Evolutionary conservation across 768 basidiomycete genomes (phyloP).

Genomic region (Suillus decipiens): DNA sequence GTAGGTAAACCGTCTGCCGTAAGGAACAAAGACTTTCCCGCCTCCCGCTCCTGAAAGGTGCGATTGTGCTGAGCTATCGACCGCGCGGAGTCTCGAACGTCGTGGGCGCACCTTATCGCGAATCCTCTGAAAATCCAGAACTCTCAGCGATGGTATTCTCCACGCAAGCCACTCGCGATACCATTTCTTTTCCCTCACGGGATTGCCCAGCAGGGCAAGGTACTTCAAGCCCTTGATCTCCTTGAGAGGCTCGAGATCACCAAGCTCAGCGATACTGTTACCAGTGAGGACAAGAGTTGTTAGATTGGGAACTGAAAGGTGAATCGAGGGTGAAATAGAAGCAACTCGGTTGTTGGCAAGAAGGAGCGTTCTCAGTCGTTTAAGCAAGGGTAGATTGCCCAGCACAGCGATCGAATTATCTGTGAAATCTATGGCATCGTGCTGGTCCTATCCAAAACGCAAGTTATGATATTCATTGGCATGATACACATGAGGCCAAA

Average conservation of each 20-base stretch:
- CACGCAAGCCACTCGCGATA: slow-evolving; percentile 96
- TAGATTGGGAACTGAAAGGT: slow-evolving; percentile 83
- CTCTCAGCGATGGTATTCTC: slow-evolving; percentile 83
- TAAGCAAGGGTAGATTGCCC: slow-evolving; percentile 85
- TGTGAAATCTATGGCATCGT: slow-evolving; percentile 92
- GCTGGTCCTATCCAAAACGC: slow-evolving; percentile 66
- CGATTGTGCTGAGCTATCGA: slow-evolving; percentile 26
- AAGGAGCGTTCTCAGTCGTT: slow-evolving; percentile 79
- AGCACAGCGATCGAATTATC: slow-evolving; percentile 85
- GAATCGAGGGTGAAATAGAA: slow-evolving; percentile 77
- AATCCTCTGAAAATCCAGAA: slow-evolving; percentile 94
- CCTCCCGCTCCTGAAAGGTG: slow-evolving; percentile 69
- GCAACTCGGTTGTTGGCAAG: slow-evolving; percentile 91
- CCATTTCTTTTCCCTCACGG: slow-evolving; percentile 90
- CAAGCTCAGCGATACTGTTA: slow-evolving; percentile 77
- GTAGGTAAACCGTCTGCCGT: slow-evolving; percentile 80
- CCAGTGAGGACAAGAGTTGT: slow-evolving; percentile 82
- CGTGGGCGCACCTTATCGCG: slow-evolving; percentile 83
- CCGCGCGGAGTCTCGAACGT: slow-evolving; percentile 20
- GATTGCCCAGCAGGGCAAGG: slow-evolving; percentile 77
- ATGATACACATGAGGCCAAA: slow-evolving; percentile 18
- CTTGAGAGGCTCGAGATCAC: slow-evolving; percentile 82
- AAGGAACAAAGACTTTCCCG: slow-evolving; percentile 73
- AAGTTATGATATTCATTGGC: slow-evolving; percentile 19
- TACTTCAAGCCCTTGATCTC: slow-evolving; percentile 75